phyloP scores from a whole-genome alignment of 495 filamentous ascomycete genomes.

The Acidomyces sp. region DNA sequence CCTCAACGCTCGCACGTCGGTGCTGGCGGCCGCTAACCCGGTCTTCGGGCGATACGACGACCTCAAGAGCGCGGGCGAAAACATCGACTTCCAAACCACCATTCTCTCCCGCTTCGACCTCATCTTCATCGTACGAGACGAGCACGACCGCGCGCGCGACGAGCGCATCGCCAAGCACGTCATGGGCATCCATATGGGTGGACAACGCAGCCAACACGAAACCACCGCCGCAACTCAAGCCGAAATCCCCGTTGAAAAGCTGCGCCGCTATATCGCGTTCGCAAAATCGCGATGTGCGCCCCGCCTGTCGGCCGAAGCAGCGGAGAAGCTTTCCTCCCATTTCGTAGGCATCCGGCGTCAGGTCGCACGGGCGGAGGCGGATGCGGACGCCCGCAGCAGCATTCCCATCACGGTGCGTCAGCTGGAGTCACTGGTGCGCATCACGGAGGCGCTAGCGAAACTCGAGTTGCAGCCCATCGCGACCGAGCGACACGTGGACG shows the following conservation, averaged over 20 bases:
- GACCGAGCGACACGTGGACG: slow-evolving; percentile 84
- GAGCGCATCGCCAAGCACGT: slow-evolving; percentile 93
- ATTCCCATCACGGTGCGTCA: slow-evolving; percentile 98
- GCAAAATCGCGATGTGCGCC: slow-evolving; percentile 84
- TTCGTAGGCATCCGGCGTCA: slow-evolving; percentile 94
- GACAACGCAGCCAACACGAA: slow-evolving; percentile 38
- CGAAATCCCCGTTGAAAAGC: slow-evolving; percentile 85
- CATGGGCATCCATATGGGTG: slow-evolving; percentile 95
- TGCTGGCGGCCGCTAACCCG: slow-evolving; percentile 92
- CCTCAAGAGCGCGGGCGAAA: slow-evolving; percentile 92
- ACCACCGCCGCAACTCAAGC: slow-evolving; percentile 66
- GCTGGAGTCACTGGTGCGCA: slow-evolving; percentile 91
- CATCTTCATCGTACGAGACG: slow-evolving; percentile 98
- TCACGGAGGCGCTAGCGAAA: slow-evolving; percentile 92
- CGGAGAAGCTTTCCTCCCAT: slow-evolving; percentile 92
- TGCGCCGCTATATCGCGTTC: slow-evolving; percentile 97
- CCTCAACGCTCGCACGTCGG: slow-evolving; percentile 87
- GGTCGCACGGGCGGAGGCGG: slow-evolving; percentile 77
- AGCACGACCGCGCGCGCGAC: slow-evolving; percentile 79
- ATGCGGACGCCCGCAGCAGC: slow-evolving; percentile 72
- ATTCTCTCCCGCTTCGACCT: slow-evolving; percentile 98
- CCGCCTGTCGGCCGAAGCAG: slow-evolving; percentile 78
- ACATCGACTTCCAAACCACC: slow-evolving; percentile 99
- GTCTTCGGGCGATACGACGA: slow-evolving; percentile 98
- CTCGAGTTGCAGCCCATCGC: slow-evolving; percentile 72